Evolutionary conservation across 805 yeast genomes (phyloP).

Genomic region (Monosporozyma aerobia): DNA sequence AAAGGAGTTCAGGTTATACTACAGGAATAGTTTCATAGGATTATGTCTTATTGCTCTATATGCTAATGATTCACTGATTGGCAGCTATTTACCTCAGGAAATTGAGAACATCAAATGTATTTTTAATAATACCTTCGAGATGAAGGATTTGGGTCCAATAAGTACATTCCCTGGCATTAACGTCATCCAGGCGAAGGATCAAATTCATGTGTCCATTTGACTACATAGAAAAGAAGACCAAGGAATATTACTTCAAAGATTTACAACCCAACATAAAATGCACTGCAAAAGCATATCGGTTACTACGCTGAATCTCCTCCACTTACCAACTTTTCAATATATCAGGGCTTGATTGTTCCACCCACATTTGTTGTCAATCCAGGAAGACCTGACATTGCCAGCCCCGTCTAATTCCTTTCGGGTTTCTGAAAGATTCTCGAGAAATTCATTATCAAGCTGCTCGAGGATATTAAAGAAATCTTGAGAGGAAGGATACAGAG

Average conservation of each 20-base stretch:
- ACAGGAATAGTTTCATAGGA: too few species aligned
- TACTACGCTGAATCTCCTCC: background rate
- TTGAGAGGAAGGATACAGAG: slow-evolving; percentile 3
- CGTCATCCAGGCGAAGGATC: background rate
- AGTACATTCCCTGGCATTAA: slow-evolving; percentile 5
- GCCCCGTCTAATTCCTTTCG: slow-evolving; percentile 3
- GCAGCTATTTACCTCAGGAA: background rate
- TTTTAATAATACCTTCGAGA: background rate
- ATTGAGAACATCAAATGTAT: background rate
- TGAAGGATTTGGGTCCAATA: slow-evolving; percentile 6
- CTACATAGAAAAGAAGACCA: slow-evolving; percentile 1
- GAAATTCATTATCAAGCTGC: slow-evolving; percentile 3
- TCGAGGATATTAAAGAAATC: slow-evolving; percentile 5
- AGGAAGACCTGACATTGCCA: slow-evolving; percentile 10
- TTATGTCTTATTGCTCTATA: slow-evolving; percentile 1
- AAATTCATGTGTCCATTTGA: background rate
- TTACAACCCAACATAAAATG: background rate
- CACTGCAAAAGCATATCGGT: background rate
- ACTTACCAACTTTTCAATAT: background rate
- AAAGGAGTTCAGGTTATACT: slow-evolving; percentile 4
- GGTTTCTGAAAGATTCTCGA: slow-evolving; percentile 5
- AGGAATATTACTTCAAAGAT: background rate
- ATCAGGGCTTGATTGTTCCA: slow-evolving; percentile 5
- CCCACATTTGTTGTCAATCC: slow-evolving; percentile 5
- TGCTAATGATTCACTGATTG: slow-evolving; percentile 7